Conservation (phyloP, 2,329 filamentous ascomycete genomes). For the Kalmusia sp. region DNA sequence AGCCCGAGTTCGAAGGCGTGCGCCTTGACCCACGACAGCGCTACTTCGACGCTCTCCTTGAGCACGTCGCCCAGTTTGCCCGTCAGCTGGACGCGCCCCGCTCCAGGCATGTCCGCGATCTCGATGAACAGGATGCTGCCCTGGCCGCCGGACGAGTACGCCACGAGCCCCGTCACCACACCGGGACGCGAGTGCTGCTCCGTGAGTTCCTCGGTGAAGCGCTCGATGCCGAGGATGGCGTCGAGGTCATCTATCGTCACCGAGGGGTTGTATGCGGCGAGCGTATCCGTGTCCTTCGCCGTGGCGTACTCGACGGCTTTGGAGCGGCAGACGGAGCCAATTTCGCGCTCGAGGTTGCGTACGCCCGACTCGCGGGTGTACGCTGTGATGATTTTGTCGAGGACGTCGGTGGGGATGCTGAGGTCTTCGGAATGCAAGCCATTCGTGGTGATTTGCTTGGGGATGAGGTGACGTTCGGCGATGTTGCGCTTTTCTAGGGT, state of each 20-base stretch:
- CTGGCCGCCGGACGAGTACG: constrained; percentile 90
- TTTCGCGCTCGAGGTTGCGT: constrained; percentile 92
- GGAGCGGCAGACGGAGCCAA: constrained; percentile 90
- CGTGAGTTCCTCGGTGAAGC: constrained; percentile 93
- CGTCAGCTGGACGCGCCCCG: constrained; percentile 89
- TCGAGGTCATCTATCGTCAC: constrained; percentile 85
- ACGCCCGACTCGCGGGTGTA: constrained; percentile 98
- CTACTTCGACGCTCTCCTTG: constrained; percentile 96
- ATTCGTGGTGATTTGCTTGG: constrained; percentile 92
- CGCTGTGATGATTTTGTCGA: constrained; percentile 93
- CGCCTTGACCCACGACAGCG: constrained; percentile 94
- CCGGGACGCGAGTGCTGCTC: constrained; percentile 83
- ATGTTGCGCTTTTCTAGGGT: constrained; percentile 97
- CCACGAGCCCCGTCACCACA: constrained; percentile 94
- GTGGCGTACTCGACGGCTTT: constrained; percentile 90
- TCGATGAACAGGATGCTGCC: constrained; percentile 98
- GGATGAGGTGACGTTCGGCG: constrained; percentile 88
- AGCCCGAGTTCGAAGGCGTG: constrained; percentile 92
- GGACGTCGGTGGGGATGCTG: constrained; percentile 77
- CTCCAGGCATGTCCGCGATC: constrained; percentile 95
- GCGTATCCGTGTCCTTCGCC: constrained; percentile 75
- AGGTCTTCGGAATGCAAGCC: constrained; percentile 81
- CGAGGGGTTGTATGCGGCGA: constrained; percentile 71
- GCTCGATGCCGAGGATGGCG: constrained; percentile 88
- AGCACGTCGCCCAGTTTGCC: constrained; percentile 96